Conservation (phyloP, 176 grass and related monocot species). For the Triticum dicoccoides region DNA sequence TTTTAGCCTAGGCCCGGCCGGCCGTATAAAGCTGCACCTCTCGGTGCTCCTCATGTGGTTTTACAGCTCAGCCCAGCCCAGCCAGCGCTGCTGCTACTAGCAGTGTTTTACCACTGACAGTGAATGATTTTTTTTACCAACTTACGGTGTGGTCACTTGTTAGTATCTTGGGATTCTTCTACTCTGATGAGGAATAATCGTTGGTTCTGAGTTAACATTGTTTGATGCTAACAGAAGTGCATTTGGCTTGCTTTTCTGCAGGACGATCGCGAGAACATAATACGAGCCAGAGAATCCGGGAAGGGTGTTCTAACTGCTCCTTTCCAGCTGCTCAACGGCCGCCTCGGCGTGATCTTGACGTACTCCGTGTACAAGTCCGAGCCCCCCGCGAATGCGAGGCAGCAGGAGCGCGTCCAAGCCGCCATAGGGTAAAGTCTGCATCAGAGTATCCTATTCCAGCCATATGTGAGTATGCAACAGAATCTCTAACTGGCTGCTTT, state of each 20-base stretch:
- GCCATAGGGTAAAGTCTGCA: constrained; percentile 64
- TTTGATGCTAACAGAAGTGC: neutral
- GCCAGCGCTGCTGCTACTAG: too few species aligned
- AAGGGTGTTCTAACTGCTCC: constrained; percentile 96
- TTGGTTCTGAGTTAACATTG: neutral
- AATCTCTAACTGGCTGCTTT: neutral
- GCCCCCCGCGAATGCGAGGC: constrained; percentile 64
- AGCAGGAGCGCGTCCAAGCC: constrained; percentile 61
- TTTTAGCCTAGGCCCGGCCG: constrained; percentile 19
- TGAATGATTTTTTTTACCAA: neutral
- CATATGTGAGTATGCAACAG: neutral
- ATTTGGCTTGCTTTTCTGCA: constrained; percentile 14
- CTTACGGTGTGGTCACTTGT: neutral
- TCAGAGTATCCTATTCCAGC: neutral
- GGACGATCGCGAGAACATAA: constrained; percentile 91
- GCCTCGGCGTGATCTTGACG: constrained; percentile 87
- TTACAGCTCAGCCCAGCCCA: neutral
- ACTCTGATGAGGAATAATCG: neutral
- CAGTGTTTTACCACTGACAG: neutral
- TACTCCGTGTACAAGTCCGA: constrained; percentile 89
- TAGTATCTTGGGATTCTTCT: neutral
- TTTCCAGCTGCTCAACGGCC: constrained; percentile 81
- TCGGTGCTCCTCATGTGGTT: constrained; percentile 40
- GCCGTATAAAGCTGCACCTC: constrained; percentile 33
- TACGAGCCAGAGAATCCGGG: constrained; percentile 74